phyloP scores from a whole-genome alignment of 495 filamentous ascomycete genomes.

The Astrothelium subdiscretum region DNA sequence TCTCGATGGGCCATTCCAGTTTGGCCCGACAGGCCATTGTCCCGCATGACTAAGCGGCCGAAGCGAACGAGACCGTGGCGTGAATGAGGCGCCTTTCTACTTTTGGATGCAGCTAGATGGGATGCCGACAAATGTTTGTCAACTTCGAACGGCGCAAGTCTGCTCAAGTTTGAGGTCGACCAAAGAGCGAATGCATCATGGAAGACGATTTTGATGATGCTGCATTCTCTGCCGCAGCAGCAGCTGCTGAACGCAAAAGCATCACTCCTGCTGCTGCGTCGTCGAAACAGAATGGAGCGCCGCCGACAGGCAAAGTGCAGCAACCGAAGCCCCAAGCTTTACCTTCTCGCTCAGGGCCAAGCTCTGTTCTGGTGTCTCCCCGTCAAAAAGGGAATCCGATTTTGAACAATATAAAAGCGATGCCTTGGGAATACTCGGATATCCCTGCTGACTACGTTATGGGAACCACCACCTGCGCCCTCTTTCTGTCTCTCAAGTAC shows the following conservation, averaged over 20 bases:
- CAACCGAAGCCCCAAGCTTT: constrained; percentile 83
- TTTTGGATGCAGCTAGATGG: neutral
- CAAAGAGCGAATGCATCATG: constrained; percentile 23
- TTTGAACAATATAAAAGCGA: constrained; percentile 61
- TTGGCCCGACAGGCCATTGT: neutral
- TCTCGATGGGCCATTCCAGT: neutral
- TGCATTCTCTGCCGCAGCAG: constrained; percentile 39
- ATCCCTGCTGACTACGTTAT: constrained; percentile 89
- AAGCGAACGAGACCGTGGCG: too few species aligned
- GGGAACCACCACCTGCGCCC: constrained; percentile 73
- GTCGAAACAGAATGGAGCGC: constrained; percentile 3
- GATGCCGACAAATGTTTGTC: constrained; percentile 7
- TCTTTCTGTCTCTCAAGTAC: constrained; percentile 94
- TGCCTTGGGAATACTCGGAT: constrained; percentile 96
- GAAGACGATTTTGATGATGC: constrained; percentile 32
- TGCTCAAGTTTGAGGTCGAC: neutral
- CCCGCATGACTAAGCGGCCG: neutral
- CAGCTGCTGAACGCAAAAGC: constrained; percentile 33
- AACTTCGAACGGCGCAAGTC: neutral
- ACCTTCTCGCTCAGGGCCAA: constrained; percentile 52
- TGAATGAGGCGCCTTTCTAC: neutral
- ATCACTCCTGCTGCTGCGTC: constrained; percentile 15
- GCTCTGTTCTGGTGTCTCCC: constrained; percentile 71
- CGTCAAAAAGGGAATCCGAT: constrained; percentile 94
- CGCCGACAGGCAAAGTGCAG: constrained; percentile 43